These are phyloP conservation scores for Penicillium thymicola DNA, from an alignment of 2,329 filamentous ascomycete species.

Conservation along the genomic window DNA sequence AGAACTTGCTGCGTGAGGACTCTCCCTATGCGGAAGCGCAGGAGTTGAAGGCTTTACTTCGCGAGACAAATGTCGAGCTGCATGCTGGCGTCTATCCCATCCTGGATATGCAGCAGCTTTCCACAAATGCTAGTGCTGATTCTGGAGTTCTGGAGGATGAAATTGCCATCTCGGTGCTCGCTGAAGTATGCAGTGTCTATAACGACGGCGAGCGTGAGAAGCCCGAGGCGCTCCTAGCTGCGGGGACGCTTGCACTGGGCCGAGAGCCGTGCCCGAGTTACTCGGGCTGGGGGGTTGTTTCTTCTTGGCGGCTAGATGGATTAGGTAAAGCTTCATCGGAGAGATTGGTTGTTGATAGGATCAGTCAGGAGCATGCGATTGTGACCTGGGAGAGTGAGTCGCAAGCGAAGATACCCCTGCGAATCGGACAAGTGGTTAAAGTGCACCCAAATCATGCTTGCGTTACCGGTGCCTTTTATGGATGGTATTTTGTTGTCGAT, in stretches of 20 bases:
- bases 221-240: constrained; percentile 66
- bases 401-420: constrained; percentile 44
- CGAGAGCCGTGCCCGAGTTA: constrained; percentile 71
- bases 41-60: constrained; percentile 30
- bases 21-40: constrained; percentile 33
- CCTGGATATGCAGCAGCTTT: constrained; percentile 75
- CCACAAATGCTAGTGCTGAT: constrained; percentile 60
- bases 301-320: constrained; percentile 51
- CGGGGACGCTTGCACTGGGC: constrained; percentile 67
- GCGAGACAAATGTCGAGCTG: constrained; percentile 55
- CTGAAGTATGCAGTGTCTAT: constrained; percentile 69
- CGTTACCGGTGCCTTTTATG: constrained; percentile 67
- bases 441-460: constrained; percentile 82
- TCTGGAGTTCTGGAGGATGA: constrained; percentile 42
- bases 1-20: constrained; percentile 52
- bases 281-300: constrained; percentile 66
- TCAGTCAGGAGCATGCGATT: constrained; percentile 78
- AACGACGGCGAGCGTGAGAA: constrained; percentile 51
- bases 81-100: constrained; percentile 75
- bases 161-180: constrained; percentile 66
- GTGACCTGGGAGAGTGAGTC: constrained; percentile 55
- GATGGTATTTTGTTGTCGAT: constrained; percentile 73
- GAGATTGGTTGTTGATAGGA: constrained; percentile 66
- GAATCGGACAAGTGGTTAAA: constrained; percentile 64
- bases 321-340: constrained; percentile 39